These are phyloP conservation scores for Xylaria sp. DNA, from an alignment of 2,329 filamentous ascomycete genomes.

Conservation along the genomic window DNA sequence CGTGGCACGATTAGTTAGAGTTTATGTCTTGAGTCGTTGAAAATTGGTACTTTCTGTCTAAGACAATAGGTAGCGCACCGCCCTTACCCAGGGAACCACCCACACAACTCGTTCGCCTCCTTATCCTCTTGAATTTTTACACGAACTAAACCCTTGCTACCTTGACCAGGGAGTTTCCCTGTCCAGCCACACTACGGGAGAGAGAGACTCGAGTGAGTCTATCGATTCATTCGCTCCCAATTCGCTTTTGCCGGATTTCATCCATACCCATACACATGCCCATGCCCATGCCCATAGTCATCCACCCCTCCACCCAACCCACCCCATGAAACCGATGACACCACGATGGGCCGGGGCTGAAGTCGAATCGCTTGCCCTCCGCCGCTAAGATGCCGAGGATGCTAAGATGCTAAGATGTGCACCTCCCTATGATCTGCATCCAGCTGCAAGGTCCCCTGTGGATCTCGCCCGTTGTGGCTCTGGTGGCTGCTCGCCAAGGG, in stretches of 20 bases:
- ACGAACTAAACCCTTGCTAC: background rate
- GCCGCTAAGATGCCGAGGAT: conserved; percentile 29
- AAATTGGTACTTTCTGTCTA: background rate
- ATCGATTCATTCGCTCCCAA: conserved; percentile 43
- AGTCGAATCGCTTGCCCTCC: conserved; percentile 24
- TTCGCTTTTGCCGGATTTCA: conserved; percentile 11
- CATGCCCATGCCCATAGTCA: conserved; percentile 50
- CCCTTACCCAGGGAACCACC: conserved; percentile 1
- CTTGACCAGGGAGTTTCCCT: background rate
- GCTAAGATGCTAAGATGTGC: background rate
- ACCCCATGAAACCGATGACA: conserved; percentile 50
- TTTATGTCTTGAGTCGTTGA: conserved; percentile 9
- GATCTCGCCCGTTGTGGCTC: conserved; percentile 23
- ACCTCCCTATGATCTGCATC: conserved; percentile 42
- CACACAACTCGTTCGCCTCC: background rate
- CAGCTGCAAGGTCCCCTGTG: conserved; percentile 42
- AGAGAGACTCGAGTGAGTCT: conserved; percentile 44
- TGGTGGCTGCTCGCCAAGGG: conserved; percentile 29
- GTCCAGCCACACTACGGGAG: conserved; percentile 16
- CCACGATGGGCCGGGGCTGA: conserved; percentile 45
- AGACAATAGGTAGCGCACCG: background rate
- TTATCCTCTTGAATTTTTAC: background rate
- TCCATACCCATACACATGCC: conserved; percentile 39
- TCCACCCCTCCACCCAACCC: conserved; percentile 39
- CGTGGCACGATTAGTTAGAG: background rate